Percentiles rank a stretch among this genome's conserved stretches.
Conservation (phyloP, 202 grass and related monocot genomes). For the Zizania palustris region DNA sequence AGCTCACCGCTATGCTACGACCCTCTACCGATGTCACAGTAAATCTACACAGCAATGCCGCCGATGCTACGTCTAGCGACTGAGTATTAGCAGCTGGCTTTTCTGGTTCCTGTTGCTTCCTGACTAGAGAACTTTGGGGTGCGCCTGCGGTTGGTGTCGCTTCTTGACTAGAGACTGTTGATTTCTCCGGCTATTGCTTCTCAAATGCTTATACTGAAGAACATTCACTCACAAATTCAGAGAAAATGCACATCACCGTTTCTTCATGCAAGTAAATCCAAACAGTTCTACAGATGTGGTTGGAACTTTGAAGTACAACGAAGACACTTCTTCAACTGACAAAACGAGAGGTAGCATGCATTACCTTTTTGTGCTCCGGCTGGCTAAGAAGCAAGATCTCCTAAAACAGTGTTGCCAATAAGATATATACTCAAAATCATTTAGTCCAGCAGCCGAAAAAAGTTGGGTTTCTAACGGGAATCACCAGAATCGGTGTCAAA, state of each 20-base stretch:
- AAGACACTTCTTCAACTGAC: background rate
- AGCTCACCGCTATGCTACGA: no score
- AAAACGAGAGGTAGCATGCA: background rate
- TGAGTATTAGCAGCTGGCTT: no score
- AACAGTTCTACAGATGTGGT: background rate
- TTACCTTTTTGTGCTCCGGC: slow-evolving; percentile 48
- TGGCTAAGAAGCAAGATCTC: slow-evolving; percentile 43
- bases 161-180: slow-evolving; percentile 53
- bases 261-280: slow-evolving; percentile 9
- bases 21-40: no score
- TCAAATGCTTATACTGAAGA: slow-evolving; percentile 27
- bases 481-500: no score
- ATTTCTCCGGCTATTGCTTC: slow-evolving; percentile 15
- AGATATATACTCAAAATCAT: background rate
- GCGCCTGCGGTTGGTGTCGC: no score
- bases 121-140: no score
- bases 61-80: no score
- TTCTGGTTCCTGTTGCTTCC: no score
- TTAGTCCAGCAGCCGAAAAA: background rate
- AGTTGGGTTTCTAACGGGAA: no score
- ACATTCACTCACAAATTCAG: slow-evolving; percentile 8
- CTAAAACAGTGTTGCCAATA: slow-evolving; percentile 7
- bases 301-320: background rate
- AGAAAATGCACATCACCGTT: slow-evolving; percentile 18
- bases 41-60: no score